Evolutionary conservation across 352 stramenopile genomes (phyloP), one percentile per base, ranked within the genome.

Genomic region (Pilasporangium apinafurcum): DNA sequence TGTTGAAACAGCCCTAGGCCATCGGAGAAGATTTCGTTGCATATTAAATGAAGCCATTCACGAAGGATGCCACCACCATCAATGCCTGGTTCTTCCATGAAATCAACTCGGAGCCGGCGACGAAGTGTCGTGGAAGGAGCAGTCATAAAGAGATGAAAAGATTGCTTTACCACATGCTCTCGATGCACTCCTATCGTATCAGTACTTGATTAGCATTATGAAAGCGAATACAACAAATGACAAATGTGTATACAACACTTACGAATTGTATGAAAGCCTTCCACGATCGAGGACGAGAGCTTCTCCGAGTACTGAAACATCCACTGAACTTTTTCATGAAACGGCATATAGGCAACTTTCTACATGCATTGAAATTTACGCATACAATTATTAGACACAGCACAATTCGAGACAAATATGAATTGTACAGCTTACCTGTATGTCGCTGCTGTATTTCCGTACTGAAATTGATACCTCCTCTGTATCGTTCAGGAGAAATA

Each of bases 31-130:
- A 93, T 24, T 22, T 87, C 59, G 4, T 55, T 65, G 47, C 65
- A 86, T 29, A 95, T 48, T 25, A 96, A 49, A 39, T 84, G 60
- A 31, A 87, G 51, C 82, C 82, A 93, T 40, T 93, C 82, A 8
- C 82, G 72, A 34, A 87, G 56, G 42, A 93, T 83, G 2, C 78
- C 82, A 22, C 79, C 82, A 17, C 74, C 79, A 25, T 93, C 82
- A 4, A 89, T 49, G 14, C 79, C 77, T n/a, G 58, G 65, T 49
- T 93, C 79, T 25, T 86, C 74, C 42, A 86, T 68, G 52, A 96
- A 96, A 37, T 95, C 69, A 24, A 95, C 76, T 2, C 80, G 68
- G 34, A 96, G 52, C n/a, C 81, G 80, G 8, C 74, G 73, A 32
- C 75, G 76, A 2, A 93, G 46, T 10, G 57, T 68, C 31, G 58